Evolutionary conservation across 2,329 filamentous ascomycete genomes (phyloP), one percentile per base, ranked within the genome.

Genomic region (Metarhizium guizhouense): DNA sequence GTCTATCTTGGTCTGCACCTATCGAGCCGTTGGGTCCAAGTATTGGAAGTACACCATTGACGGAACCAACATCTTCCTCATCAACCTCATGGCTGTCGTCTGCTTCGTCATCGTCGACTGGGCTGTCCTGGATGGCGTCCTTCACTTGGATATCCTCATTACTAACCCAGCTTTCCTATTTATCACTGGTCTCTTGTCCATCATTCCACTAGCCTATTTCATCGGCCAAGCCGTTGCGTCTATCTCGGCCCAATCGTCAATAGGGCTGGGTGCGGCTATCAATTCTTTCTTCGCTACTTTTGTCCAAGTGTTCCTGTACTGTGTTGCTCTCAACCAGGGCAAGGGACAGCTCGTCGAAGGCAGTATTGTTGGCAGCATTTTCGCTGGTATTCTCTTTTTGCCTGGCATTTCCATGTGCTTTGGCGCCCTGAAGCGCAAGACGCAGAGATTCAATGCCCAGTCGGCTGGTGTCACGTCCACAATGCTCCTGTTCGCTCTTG

Each of bases 1-100:
- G 16, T 93, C 92, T 10, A 93, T 99, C 58, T 77, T 99, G 18
- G 80, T 99, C 38, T 99, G 94, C 79, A 99, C 94, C 6, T 99
- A 99, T 73, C 88, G 95, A 57, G 94, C 94, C 47, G 93, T 95
- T 13, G 94, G 94, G 13, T 79, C 85, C 62, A 93, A 93, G 70
- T 99, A 99, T 76, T 99, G 95, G 93, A 99, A 99, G 74, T 99
- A 99, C 73, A 99, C 94, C 4, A 80, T 99, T 57, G 94, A 99
- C 67, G 95, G 94, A 54, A 99, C 94, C 58, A 99, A 99, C 73
- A 95, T 99, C 67, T 97, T 99, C 74, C 83, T 99, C 62, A 96
- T 99, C 77, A 99, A 99, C 69, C 81, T 99, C 56, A 89, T 97
- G 74, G 87, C 84, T 13, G 83, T 99, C 18, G 94, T 99, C n/a